Evolutionary conservation across 2,329 filamentous ascomycete genomes (phyloP).

Genomic region (Lachnellula subtilissima): DNA sequence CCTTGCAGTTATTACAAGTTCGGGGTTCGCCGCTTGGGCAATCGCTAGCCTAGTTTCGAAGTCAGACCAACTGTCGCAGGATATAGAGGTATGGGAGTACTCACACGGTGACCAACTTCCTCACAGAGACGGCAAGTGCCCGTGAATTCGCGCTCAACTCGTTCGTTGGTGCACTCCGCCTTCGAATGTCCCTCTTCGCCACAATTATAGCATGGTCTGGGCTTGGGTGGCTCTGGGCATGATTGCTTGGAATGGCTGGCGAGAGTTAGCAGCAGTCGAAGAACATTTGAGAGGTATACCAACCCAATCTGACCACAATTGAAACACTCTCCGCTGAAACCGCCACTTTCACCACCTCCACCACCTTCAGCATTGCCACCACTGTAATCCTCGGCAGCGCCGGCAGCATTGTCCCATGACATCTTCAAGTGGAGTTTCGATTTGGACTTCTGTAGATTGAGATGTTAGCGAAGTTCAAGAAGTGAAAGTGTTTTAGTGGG

Average conservation of each 20-base stretch:
- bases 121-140: slow-evolving; percentile 57
- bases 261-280: background rate
- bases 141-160: slow-evolving; percentile 41
- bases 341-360: slow-evolving; percentile 16
- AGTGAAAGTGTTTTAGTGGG: background rate
- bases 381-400: slow-evolving; percentile 2
- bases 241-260: slow-evolving; percentile 15
- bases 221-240: slow-evolving; percentile 23
- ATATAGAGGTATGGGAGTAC: background rate
- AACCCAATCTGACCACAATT: slow-evolving; percentile 54
- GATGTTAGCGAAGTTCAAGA: background rate
- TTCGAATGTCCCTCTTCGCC: slow-evolving; percentile 61
- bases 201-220: slow-evolving; percentile 46
- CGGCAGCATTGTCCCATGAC: slow-evolving; percentile 24
- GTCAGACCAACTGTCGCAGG: background rate
- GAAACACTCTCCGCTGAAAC: slow-evolving; percentile 47
- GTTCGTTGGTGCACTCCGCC: slow-evolving; percentile 54
- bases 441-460: background rate
- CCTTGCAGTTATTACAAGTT: slow-evolving; percentile 56
- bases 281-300: slow-evolving; percentile 13
- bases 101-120: slow-evolving; percentile 45
- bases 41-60: slow-evolving; percentile 40
- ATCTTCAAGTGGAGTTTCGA: slow-evolving; percentile 10
- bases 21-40: slow-evolving; percentile 56
- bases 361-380: slow-evolving; percentile 9